A percentile compares a stretch with the other conserved stretches of the same genome.
Evolutionary conservation across 2,329 filamentous ascomycete species (phyloP).

Genomic region (Oidium heveae): DNA sequence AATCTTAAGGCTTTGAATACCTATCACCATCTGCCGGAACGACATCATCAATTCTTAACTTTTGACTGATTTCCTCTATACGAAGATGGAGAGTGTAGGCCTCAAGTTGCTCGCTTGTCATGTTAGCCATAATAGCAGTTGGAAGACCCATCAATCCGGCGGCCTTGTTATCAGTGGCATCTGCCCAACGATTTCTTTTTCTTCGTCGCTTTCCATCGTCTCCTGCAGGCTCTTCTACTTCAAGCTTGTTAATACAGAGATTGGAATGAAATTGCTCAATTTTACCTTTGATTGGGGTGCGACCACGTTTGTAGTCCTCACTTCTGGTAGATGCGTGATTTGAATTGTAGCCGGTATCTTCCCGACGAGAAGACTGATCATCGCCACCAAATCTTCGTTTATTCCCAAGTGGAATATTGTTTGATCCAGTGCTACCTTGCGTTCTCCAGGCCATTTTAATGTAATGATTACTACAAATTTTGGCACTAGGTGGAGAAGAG

Average conservation of each 20-base stretch:
- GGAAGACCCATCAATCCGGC: constrained; percentile 93
- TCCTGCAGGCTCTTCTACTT: constrained; percentile 10
- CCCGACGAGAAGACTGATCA: constrained; percentile 13
- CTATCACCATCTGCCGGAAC: constrained; percentile 89
- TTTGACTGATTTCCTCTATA: constrained; percentile 98
- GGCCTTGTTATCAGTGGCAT: constrained; percentile 93
- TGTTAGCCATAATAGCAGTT: constrained; percentile 86
- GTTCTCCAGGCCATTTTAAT: constrained; percentile 49
- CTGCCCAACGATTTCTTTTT: constrained; percentile 97
- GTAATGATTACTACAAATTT: no score
- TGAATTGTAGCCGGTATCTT: constrained; percentile 10
- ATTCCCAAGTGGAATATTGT: constrained; percentile 86
- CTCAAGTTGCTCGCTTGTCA: constrained; percentile 96
- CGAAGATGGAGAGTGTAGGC: constrained; percentile 89
- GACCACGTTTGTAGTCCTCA: constrained; percentile 48
- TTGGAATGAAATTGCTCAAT: no score
- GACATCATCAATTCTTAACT: constrained; percentile 96
- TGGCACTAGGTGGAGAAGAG: no score
- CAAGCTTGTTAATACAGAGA: no score
- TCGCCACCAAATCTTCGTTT: constrained; percentile 55
- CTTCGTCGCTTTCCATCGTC: constrained; percentile 77
- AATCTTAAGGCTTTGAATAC: constrained; percentile 25
- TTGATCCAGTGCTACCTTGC: constrained; percentile 84
- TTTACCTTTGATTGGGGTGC: constrained; percentile 73
- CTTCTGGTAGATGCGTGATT: constrained; percentile 4